A percentile compares a stretch with the other conserved stretches of the same genome.
These are phyloP conservation scores for Phytophthora boehmeriae DNA, from an alignment of 352 stramenopile genomes.

Conservation along the genomic window DNA sequence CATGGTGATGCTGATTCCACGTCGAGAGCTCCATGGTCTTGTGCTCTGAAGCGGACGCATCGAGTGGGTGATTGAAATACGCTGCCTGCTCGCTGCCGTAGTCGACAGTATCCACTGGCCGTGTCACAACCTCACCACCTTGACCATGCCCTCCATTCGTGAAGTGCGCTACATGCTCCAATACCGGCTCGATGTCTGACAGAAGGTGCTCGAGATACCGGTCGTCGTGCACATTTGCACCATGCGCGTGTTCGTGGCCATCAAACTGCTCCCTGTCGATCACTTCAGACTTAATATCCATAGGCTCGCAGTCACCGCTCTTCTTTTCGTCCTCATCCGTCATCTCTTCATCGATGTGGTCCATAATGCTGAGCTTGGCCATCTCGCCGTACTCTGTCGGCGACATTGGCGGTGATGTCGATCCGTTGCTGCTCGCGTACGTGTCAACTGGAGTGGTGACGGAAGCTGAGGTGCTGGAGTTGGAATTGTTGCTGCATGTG, in stretches of 20 bases:
- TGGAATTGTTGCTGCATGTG: slow-evolving; percentile 10
- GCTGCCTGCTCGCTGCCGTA: slow-evolving; percentile 25
- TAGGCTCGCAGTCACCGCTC: slow-evolving; percentile 24
- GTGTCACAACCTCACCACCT: slow-evolving; percentile 7
- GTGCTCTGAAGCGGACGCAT: slow-evolving; percentile 23
- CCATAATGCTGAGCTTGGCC: slow-evolving; percentile 30
- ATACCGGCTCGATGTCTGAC: slow-evolving; percentile 52
- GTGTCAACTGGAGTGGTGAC: slow-evolving; percentile 17
- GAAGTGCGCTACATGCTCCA: slow-evolving; percentile 59
- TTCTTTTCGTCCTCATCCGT: slow-evolving; percentile 25
- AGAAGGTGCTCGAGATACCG: slow-evolving; percentile 53
- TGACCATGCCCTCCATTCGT: slow-evolving; percentile 28
- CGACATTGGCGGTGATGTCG: slow-evolving; percentile 31
- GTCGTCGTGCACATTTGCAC: slow-evolving; percentile 35
- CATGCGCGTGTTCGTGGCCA: slow-evolving; percentile 19
- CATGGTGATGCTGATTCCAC: slow-evolving; percentile 29
- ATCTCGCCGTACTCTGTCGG: slow-evolving; percentile 34
- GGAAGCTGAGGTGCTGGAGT: slow-evolving; percentile 28
- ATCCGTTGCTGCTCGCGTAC: slow-evolving; percentile 12
- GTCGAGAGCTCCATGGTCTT: slow-evolving; percentile 31
- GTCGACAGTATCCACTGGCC: slow-evolving; percentile 25
- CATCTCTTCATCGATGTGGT: slow-evolving; percentile 33
- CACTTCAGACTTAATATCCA: slow-evolving; percentile 24
- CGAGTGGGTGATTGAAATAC: slow-evolving; percentile 23
- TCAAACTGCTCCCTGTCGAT: slow-evolving; percentile 15